phyloP scores from a whole-genome alignment of 306 rosid species.

The Rosa lucieae region DNA sequence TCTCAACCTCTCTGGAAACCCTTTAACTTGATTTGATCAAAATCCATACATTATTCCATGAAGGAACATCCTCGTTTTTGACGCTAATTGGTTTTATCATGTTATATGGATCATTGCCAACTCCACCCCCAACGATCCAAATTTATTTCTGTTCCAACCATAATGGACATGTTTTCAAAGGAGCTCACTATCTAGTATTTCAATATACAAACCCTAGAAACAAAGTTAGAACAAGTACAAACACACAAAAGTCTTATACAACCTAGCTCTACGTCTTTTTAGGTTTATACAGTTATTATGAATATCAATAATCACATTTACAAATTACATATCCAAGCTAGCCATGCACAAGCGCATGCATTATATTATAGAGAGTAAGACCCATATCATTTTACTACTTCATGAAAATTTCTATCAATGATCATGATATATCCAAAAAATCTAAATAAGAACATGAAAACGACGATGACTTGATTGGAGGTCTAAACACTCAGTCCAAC shows the following conservation, averaged over 20 bases:
- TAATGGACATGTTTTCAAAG: background rate
- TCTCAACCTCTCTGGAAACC: slow-evolving; percentile 9
- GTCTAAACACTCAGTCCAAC: background rate
- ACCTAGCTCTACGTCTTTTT: background rate
- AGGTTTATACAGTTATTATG: background rate
- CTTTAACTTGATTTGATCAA: slow-evolving; percentile 13
- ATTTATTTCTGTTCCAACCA: background rate
- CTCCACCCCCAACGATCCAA: slow-evolving; percentile 2
- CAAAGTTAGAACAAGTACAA: background rate
- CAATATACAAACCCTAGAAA: background rate
- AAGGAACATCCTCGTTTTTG: background rate
- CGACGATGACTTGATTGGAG: background rate
- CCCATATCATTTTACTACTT: background rate
- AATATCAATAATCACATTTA: background rate
- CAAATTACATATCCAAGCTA: background rate
- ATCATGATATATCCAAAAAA: background rate
- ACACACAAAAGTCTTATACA: background rate
- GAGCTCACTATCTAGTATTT: too few relatives aligned
- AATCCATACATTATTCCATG: background rate
- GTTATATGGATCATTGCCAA: slow-evolving; percentile 9
- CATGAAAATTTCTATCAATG: background rate
- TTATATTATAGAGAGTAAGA: background rate
- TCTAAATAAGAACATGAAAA: background rate
- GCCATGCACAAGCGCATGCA: background rate
- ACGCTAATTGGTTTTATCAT: background rate